Evolutionary conservation across 306 rosid genomes (phyloP).

Genomic region (Prunus salicina): DNA sequence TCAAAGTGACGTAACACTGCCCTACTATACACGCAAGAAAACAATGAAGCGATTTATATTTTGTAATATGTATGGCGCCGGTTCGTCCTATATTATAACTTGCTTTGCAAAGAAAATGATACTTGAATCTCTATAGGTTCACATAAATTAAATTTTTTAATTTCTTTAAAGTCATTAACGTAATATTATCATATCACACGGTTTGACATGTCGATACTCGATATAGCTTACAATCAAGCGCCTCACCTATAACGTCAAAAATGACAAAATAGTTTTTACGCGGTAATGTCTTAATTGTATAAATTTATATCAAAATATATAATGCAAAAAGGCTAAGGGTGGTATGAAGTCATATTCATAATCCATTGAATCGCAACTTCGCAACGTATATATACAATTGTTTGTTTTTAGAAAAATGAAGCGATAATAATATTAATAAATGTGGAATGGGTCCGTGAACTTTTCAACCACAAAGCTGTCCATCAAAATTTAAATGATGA

Average conservation of each 20-base stretch:
- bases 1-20: neutral
- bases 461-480: neutral
- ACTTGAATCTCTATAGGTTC: neutral
- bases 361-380: neutral
- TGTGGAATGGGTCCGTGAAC: neutral
- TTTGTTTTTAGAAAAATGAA: neutral
- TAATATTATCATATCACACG: too few relatives aligned
- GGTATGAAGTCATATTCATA: conserved; percentile 2
- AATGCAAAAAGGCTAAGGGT: neutral
- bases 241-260: too few relatives aligned
- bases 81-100: neutral
- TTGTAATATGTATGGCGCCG: neutral
- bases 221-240: too few relatives aligned
- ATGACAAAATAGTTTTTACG: too few relatives aligned
- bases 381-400: too few relatives aligned
- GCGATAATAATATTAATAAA: neutral
- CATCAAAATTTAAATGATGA: neutral
- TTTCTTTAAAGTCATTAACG: too few relatives aligned
- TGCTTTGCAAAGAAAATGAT: neutral
- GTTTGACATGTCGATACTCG: too few relatives aligned
- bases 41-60: neutral
- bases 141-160: too few relatives aligned
- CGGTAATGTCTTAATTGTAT: neutral
- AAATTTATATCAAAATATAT: neutral
- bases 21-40: neutral